phyloP scores from a whole-genome alignment of 2,329 filamentous ascomycete species.

The Fusarium aywerte region DNA sequence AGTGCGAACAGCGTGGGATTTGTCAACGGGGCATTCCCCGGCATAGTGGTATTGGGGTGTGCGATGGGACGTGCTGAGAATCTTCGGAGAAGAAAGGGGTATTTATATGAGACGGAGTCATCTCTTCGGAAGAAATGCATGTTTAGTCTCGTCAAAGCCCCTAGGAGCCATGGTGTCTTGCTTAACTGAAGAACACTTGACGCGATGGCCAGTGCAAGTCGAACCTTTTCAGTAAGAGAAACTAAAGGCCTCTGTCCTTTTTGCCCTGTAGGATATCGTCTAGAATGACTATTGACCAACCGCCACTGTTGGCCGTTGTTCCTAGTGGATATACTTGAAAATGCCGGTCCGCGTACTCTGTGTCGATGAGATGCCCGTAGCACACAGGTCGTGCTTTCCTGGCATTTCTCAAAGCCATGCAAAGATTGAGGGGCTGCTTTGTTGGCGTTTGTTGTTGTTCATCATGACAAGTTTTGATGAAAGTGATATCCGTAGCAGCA shows the following conservation, averaged over 20 bases:
- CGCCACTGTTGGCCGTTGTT: background rate
- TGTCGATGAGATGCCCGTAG: slow-evolving; percentile 22
- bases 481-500: background rate
- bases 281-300: slow-evolving; percentile 10
- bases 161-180: slow-evolving; percentile 33
- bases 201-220: slow-evolving; percentile 23
- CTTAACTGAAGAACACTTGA: slow-evolving; percentile 32
- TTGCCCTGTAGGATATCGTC: slow-evolving; percentile 7
- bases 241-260: background rate
- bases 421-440: background rate
- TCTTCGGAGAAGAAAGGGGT: background rate
- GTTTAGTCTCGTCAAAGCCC: background rate
- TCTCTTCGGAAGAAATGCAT: slow-evolving; percentile 18
- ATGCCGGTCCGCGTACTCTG: background rate
- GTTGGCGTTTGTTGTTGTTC: accelerated
- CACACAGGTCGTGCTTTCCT: background rate
- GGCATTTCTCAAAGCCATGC: background rate
- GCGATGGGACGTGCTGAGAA: accelerated
- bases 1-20: slow-evolving; percentile 25
- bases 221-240: background rate
- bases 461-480: background rate
- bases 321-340: slow-evolving; percentile 4
- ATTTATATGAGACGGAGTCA: background rate
- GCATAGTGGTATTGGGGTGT: accelerated
- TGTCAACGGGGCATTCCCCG: background rate